A percentile compares a stretch with the other conserved stretches of the same genome.
These are phyloP conservation scores for Escallonia herrerae DNA, from an alignment of 129 eudicot genomes.

Conservation along the genomic window DNA sequence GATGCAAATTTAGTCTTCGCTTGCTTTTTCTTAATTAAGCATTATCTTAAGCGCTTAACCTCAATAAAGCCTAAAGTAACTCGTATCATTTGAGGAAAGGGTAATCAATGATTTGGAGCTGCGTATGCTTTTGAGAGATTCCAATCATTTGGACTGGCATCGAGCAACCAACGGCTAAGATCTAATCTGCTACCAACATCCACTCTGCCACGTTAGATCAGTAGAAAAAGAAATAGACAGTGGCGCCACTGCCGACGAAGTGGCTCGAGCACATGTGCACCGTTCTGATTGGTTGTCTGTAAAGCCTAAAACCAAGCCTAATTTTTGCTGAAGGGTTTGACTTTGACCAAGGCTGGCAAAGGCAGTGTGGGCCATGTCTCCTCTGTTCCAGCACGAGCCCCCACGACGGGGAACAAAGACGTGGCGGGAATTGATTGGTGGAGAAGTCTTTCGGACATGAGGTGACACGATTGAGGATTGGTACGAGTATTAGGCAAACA, in stretches of 20 bases:
- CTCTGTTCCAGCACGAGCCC: conserved; percentile 28
- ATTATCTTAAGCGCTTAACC: neutral
- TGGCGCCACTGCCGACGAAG: conserved; percentile 4
- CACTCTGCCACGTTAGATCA: neutral
- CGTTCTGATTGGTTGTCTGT: neutral
- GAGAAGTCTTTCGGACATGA: neutral
- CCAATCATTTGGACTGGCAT: neutral
- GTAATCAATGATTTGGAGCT: neutral
- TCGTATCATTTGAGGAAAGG: neutral
- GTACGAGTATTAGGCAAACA: neutral
- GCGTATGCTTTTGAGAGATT: neutral
- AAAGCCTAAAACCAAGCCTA: conserved; percentile 14
- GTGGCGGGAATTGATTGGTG: conserved; percentile 21
- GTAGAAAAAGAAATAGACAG: neutral
- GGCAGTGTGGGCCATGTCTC: conserved; percentile 32
- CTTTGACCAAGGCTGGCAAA: conserved; percentile 10
- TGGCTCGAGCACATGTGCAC: neutral
- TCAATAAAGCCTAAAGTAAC: conserved; percentile 1
- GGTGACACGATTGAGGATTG: neutral
- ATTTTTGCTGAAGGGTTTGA: conserved; percentile 16
- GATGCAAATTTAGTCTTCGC: no score
- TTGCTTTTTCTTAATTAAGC: no score
- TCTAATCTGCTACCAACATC: neutral
- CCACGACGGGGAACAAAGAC: conserved; percentile 21
- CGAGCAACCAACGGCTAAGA: neutral